Evolutionary conservation across 2,329 filamentous ascomycete genomes (phyloP).

Genomic region (Graphiopsis chlorocephala): DNA sequence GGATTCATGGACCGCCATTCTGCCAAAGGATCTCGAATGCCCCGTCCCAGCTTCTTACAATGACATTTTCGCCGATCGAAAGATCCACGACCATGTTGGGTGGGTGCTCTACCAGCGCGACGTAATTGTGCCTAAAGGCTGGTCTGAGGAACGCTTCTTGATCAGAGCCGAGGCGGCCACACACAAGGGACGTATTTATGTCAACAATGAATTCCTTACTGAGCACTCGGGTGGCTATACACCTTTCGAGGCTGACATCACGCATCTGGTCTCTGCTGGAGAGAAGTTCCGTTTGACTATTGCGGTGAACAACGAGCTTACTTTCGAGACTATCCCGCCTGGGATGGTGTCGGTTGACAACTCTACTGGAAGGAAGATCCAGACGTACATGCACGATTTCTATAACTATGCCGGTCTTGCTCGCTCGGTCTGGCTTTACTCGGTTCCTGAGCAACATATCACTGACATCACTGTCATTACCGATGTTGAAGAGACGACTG

Average conservation of each 20-base stretch:
- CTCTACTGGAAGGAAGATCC: neutral
- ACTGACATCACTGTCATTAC: slow-evolving; percentile 7
- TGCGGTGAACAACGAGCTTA: slow-evolving; percentile 13
- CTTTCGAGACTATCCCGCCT: slow-evolving; percentile 7
- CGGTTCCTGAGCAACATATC: slow-evolving; percentile 12
- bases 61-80: slow-evolving; percentile 12
- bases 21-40: slow-evolving; percentile 4
- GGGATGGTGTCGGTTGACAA: neutral
- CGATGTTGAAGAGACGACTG: slow-evolving; percentile 1
- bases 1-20: neutral
- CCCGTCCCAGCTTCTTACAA: slow-evolving; percentile 12
- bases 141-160: slow-evolving; percentile 6
- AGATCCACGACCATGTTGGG: slow-evolving; percentile 11
- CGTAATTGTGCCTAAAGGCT: slow-evolving; percentile 5
- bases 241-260: slow-evolving; percentile 10
- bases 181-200: slow-evolving; percentile 9
- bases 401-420: slow-evolving; percentile 14
- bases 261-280: slow-evolving; percentile 1
- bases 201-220: slow-evolving; percentile 3
- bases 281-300: slow-evolving; percentile 12
- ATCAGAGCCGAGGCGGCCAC: slow-evolving; percentile 11
- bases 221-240: slow-evolving; percentile 13
- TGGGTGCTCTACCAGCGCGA: slow-evolving; percentile 13
- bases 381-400: slow-evolving; percentile 13
- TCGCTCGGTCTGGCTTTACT: slow-evolving; percentile 14